These are phyloP conservation scores for Tulasnella sp. DNA, from an alignment of 768 basidiomycete species.

Conservation along the genomic window DNA sequence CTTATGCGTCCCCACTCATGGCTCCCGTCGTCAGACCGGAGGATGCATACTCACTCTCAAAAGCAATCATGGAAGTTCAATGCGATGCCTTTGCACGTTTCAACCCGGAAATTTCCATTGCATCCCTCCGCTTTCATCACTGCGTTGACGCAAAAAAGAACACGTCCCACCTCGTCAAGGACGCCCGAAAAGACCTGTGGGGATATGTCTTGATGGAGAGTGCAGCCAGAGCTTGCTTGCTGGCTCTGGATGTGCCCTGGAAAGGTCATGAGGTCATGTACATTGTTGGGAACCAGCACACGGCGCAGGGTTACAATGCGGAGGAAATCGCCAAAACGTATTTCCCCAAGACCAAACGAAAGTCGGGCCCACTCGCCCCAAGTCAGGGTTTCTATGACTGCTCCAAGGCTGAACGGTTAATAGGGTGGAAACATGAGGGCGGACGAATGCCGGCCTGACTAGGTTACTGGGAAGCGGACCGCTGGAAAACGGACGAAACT, in stretches of 20 bases:
- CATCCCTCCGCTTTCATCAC: conserved; percentile 36
- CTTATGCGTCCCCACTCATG: neutral
- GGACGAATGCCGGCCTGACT: conserved; percentile 25
- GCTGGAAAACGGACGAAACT: conserved; percentile 16
- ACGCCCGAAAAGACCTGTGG: conserved; percentile 35
- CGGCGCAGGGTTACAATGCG: conserved; percentile 30
- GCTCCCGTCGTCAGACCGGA: conserved; percentile 22
- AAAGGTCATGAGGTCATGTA: conserved; percentile 37
- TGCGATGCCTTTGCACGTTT: conserved; percentile 30
- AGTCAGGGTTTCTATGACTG: conserved; percentile 34
- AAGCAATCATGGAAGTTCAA: conserved; percentile 36
- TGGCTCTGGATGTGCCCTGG: conserved; percentile 35
- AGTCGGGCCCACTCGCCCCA: conserved; percentile 12
- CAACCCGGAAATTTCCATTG: conserved; percentile 36
- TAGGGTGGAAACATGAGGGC: conserved; percentile 37
- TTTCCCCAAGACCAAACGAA: conserved; percentile 34
- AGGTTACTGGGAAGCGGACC: conserved; percentile 24
- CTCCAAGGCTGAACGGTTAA: conserved; percentile 34
- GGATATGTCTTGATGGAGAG: conserved; percentile 27
- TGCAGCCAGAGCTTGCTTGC: conserved; percentile 35
- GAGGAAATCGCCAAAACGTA: conserved; percentile 32
- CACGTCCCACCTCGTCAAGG: neutral
- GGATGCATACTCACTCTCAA: conserved; percentile 37
- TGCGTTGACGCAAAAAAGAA: conserved; percentile 21
- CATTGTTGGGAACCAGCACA: conserved; percentile 31